Evolutionary conservation across 345 rosid species (phyloP), one percentile per base, ranked within the genome.

Genomic region (Kernera saxatilis): DNA sequence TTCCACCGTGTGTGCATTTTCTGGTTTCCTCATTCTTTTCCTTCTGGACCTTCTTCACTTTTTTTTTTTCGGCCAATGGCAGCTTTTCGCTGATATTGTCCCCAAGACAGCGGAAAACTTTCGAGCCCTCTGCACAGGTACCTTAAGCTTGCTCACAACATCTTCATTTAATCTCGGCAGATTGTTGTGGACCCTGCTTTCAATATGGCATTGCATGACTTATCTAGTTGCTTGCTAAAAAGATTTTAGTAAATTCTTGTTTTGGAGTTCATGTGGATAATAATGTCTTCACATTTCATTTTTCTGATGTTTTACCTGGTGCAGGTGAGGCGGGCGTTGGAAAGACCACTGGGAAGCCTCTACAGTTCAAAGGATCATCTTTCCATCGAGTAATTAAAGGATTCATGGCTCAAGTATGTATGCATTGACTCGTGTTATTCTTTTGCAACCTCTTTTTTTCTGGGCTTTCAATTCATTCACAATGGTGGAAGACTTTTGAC

Each of bases 61-160:
- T 9, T 64, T 39, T 67, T 13, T 51, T 32, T 45, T 22, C 27
- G 71, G 43, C 41, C 30, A 62, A 56, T 77, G 67, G 71, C 83
- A 92, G 99, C 99, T 92, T 79, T 92, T 87, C 80, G 89, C 94
- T 8, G 80, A 87, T 85, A 78, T 82, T 79, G 98, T 87, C 76
- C 99, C 98, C 18, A 90, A 78, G 87, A 90, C 99, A 15, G 93
- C 94, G 0, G 98, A 95, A 69, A 95, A 95, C 81, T 95, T 95
- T 43, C 90, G 97, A 55, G 89, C 93, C 63, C 96, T 95, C 45
- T 95, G 97, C 74, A 88, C 96, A 78, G 99, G 99, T 92, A 84
- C 33, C 29, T 68, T 64, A 5, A 33, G 46, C 37, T 52, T 71
- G 17, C 72, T 72, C 30, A 40, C 18, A 12, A 2, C 29, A 19